Base-by-base conservation (phyloP, 176 grass and related monocot species). In the Panicum miliaceum region DNA sequence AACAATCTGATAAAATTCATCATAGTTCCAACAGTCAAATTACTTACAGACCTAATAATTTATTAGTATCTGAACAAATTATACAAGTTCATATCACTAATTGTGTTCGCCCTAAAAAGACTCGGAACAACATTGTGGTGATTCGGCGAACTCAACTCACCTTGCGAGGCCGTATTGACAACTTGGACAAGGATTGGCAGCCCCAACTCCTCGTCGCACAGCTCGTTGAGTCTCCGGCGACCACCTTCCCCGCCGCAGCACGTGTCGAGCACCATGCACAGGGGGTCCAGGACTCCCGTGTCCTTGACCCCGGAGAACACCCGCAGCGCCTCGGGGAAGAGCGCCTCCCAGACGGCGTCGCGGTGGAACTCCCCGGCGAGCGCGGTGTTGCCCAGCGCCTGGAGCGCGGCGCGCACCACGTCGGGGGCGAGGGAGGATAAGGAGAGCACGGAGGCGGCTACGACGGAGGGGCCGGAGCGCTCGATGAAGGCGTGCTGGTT, bases 191-290 rank as follows among this genome's bases (percentile, higher is more conserved):
- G 83, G 59, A 92, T 84, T 5, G 50, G 68, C 35, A 95, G 37
- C 16, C 96, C 93, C 2, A 59, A 36, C 12, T 73, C 85, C 54
- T 82, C 38, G 5, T 77, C 77, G 79, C 83, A 98, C 3, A 95
- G 89, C 73, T 94, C 87, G 41, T 76, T 37, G 48, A 98, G 62
- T 81, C 96, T 90, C 72, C 16, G 19, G 38, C 73, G 68, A 8
- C 91, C 93, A 23, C 91, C 91, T 27, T 70, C 72, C 18, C 80
- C 91, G 4, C 91, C 85, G 73, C 93, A 95, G 80, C 96, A 98
- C 8, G 89, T 90, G 76, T 98, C 96, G 36, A 98, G 78, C 79
- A 98, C 80, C 96, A 98, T 98, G 84, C 91, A 98, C 3, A 98
- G 87, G 4, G 96, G 89, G 47, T 92, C 93, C 51, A 90, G 83